Base-by-base conservation (phyloP, 1,284 basidiomycete species). In the Melampsora allii-populina region DNA sequence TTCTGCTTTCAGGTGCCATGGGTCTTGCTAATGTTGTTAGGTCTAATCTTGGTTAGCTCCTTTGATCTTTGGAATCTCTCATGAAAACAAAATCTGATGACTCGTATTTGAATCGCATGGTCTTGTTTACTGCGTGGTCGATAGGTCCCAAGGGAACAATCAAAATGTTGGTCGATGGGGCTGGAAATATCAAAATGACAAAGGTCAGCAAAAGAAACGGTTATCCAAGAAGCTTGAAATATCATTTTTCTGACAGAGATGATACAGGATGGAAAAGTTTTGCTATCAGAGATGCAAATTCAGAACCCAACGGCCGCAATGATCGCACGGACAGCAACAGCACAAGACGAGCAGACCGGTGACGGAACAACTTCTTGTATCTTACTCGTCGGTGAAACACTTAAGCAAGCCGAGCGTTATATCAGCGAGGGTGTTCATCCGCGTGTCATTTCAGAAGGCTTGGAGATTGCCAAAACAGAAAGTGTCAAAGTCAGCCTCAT, bases 131-230 rank as follows among this genome's bases (percentile, higher is more conserved):
- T 56, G 6, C 6, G 24, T 24, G 50, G 27, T 56, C 21, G 24
- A 67, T 77, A 95, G 93, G 94, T 61, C 94, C 94, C 21, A 85
- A 93, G 83, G 94, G 94, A 76, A 98, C 95, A 2, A 87, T 98
- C 79, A 99, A 99, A 86, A 97, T 99, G 94, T 88, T 99, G 61
- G 96, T 99, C 63, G 96, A 98, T 83, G 96, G 96, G 76, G 86
- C 94, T n/a, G 96, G 96, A 17, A 93, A 96, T 85, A 94, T 99
- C 83, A 98, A 98, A 86, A 96, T 99, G 92, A 98, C 96, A 79
- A 99, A 98, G 85, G 84, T 84, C 67, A 67, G 82, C 66, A 48
- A 14, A n/a, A 7, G 3, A 36, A 33, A 21, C 21, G 27, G 5
- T 27, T 14, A 63, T 6, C 39, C n/a, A 31, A 33, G 39, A 4